Evolutionary conservation across 192 early-diverging fungal genomes (phyloP).

Genomic region (Coemansia sp.): DNA sequence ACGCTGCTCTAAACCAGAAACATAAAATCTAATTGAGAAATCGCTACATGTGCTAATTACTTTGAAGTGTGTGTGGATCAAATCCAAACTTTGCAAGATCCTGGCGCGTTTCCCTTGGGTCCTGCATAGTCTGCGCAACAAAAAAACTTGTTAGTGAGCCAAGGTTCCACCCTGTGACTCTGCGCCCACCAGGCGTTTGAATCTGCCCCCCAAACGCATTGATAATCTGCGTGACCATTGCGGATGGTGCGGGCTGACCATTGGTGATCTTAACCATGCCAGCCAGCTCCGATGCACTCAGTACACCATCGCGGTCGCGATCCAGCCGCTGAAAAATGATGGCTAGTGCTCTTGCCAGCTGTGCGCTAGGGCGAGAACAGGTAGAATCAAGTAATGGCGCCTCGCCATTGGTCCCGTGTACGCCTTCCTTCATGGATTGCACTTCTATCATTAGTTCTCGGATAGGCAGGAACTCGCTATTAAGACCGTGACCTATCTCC

Average conservation of each 20-base stretch:
- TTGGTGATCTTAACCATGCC: conserved; percentile 40
- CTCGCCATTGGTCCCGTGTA: conserved; percentile 27
- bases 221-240: conserved; percentile 37
- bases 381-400: conserved; percentile 35
- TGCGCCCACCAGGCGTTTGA: conserved; percentile 21
- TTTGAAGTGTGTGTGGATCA: conserved; percentile 35
- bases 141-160: conserved; percentile 42
- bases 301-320: conserved; percentile 49
- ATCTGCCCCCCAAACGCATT: conserved; percentile 40
- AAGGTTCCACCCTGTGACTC: conserved; percentile 31
- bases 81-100: conserved; percentile 52
- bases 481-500: conserved; percentile 32
- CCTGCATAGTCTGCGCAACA: conserved; percentile 45
- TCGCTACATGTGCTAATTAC: conserved; percentile 1
- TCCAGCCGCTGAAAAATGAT: conserved; percentile 48
- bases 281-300: conserved; percentile 33
- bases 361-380: conserved; percentile 35
- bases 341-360: conserved; percentile 39
- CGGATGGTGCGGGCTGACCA: conserved; percentile 27
- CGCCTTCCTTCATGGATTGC: conserved; percentile 23
- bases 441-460: conserved; percentile 40
- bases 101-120: conserved; percentile 47
- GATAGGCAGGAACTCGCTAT: conserved; percentile 32
- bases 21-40: background rate
- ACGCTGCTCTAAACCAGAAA: too few species aligned